Conservation (phyloP, 2,329 filamentous ascomycete species). For the Xylaria multiplex region DNA sequence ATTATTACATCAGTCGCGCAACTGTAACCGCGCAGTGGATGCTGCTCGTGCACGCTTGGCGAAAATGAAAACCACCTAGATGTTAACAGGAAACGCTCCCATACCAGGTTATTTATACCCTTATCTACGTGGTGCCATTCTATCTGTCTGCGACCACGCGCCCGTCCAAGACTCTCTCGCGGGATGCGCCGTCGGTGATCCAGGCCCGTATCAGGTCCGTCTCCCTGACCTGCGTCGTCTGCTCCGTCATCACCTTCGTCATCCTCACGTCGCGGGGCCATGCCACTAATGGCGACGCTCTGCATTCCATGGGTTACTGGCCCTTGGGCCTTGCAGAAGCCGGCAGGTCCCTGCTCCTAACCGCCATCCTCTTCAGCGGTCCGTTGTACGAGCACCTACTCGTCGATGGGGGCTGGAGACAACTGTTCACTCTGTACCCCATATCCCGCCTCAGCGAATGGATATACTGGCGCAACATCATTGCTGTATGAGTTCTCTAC, state of each 20-base stretch:
- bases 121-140: slow-evolving; percentile 89
- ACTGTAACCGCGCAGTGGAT: slow-evolving; percentile 33
- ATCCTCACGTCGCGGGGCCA: slow-evolving; percentile 68
- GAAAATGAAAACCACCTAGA: not conserved
- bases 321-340: slow-evolving; percentile 75
- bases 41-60: slow-evolving; percentile 19
- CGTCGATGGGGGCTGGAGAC: slow-evolving; percentile 75
- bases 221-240: slow-evolving; percentile 75
- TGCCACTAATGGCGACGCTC: slow-evolving; percentile 61
- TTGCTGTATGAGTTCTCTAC: slow-evolving; percentile 71
- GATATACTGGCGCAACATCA: slow-evolving; percentile 86
- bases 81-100: not conserved
- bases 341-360: slow-evolving; percentile 72
- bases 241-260: slow-evolving; percentile 72
- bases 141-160: slow-evolving; percentile 84
- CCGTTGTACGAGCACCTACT: slow-evolving; percentile 84
- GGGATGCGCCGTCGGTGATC: slow-evolving; percentile 91
- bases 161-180: slow-evolving; percentile 79
- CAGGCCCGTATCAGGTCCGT: slow-evolving; percentile 85
- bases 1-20: slow-evolving; percentile 9
- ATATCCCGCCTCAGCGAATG: slow-evolving; percentile 73
- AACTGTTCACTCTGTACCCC: slow-evolving; percentile 68
- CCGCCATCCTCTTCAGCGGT: slow-evolving; percentile 81
- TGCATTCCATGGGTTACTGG: slow-evolving; percentile 83
- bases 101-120: slow-evolving; percentile 78